These are phyloP conservation scores for Cladorrhinum sp. DNA, from an alignment of 2,329 filamentous ascomycete species.

Conservation along the genomic window DNA sequence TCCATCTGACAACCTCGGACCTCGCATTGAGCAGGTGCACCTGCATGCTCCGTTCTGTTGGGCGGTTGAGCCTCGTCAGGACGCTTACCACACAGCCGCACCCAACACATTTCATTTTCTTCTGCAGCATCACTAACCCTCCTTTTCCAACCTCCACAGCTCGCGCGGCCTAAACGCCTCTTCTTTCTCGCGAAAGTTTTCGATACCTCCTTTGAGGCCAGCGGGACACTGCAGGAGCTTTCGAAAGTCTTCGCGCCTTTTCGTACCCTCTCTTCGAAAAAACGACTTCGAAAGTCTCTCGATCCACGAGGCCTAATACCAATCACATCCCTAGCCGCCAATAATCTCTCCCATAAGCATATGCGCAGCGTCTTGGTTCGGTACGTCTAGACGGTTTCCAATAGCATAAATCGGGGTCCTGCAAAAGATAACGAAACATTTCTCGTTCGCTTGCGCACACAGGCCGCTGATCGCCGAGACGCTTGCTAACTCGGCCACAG, in stretches of 20 bases:
- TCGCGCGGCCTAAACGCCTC: constrained; percentile 22
- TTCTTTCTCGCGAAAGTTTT: constrained; percentile 28
- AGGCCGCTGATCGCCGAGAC: constrained; percentile 34
- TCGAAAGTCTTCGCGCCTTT: constrained; percentile 28
- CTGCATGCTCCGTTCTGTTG: constrained; percentile 1
- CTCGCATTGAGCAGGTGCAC: background rate
- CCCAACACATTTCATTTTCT: background rate
- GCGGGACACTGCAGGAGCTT: constrained; percentile 34
- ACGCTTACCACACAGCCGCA: background rate
- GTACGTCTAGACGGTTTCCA: constrained; percentile 30
- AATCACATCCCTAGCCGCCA: constrained; percentile 7
- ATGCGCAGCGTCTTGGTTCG: constrained; percentile 17
- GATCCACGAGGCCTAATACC: constrained; percentile 20
- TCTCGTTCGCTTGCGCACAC: constrained; percentile 29
- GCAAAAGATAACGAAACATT: constrained; percentile 37
- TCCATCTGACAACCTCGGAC: background rate
- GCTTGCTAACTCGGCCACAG: constrained; percentile 31
- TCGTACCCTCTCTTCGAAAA: constrained; percentile 21
- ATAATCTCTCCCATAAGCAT: constrained; percentile 9
- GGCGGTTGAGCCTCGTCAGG: background rate
- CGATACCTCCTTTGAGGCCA: constrained; percentile 35
- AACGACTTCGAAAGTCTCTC: constrained; percentile 29
- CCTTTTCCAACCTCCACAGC: constrained; percentile 15
- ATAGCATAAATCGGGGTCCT: constrained; percentile 30
- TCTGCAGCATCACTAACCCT: background rate